Evolutionary conservation across 2,329 filamentous ascomycete species (phyloP).

Genomic region (Eurotiales sp.): DNA sequence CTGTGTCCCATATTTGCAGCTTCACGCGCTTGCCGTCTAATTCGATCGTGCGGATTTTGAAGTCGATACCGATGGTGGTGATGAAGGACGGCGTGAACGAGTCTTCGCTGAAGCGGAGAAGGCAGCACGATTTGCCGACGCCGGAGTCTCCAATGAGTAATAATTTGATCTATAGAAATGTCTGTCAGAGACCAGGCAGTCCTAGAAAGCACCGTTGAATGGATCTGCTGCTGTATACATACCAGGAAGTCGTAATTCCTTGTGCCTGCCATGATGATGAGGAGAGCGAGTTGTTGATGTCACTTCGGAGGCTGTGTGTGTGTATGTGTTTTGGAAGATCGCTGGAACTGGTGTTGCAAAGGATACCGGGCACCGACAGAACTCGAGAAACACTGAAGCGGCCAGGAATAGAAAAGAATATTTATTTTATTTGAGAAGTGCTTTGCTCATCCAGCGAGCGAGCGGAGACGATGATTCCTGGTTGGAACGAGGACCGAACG

Average conservation of each 20-base stretch:
- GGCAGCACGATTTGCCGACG: conserved; percentile 94
- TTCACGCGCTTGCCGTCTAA: conserved; percentile 98
- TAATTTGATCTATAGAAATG: conserved; percentile 74
- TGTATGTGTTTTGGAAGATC: not conserved
- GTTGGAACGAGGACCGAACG: conserved; percentile 7
- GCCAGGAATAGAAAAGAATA: no score
- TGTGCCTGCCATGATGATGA: conserved; percentile 76
- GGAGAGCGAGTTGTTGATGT: conserved; percentile 12
- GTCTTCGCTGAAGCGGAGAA: conserved; percentile 95
- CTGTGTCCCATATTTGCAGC: conserved; percentile 99
- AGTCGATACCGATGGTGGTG: conserved; percentile 99
- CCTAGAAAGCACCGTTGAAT: no score
- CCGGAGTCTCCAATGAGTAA: conserved; percentile 95
- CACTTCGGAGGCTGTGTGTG: not conserved
- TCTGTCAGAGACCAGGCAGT: not conserved
- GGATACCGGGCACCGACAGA: not conserved
- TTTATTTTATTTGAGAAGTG: no score
- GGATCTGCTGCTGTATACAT: conserved; percentile 38
- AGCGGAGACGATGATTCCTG: not conserved
- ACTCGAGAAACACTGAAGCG: not conserved
- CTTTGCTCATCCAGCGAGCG: not conserved
- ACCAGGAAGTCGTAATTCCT: conserved; percentile 99
- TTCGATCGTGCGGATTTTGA: conserved; percentile 99
- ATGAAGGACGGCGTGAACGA: conserved; percentile 97
- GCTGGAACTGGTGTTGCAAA: not conserved